phyloP scores from a whole-genome alignment of 306 rosid genomes.

The Amphicarpaea edgeworthii region DNA sequence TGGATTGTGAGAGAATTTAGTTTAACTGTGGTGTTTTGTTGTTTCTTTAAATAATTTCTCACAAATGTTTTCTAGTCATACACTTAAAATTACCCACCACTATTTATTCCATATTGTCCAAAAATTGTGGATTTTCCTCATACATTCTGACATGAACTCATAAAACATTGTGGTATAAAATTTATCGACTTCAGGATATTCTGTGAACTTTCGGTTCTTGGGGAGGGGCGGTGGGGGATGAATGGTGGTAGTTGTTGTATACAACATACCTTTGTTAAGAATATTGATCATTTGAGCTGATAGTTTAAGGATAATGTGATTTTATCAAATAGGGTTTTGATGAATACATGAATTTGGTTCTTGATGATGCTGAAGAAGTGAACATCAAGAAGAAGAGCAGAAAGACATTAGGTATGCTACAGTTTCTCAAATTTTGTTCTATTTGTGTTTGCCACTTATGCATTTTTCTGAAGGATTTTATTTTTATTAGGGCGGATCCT shows the following conservation, averaged over 20 bases:
- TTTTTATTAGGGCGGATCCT: slow-evolving; percentile 76
- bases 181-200: background rate
- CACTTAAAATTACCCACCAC: background rate
- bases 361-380: slow-evolving; percentile 66
- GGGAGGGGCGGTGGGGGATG: no score
- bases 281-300: background rate
- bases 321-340: slow-evolving; percentile 56
- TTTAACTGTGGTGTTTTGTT: background rate
- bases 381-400: slow-evolving; percentile 78
- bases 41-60: background rate
- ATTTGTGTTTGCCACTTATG: slow-evolving; percentile 13
- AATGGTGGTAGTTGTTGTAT: background rate
- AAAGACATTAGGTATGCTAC: slow-evolving; percentile 65
- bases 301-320: slow-evolving; percentile 1
- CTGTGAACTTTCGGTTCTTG: background rate
- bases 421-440: background rate
- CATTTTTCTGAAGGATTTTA: slow-evolving; percentile 38
- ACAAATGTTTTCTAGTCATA: background rate
- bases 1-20: background rate
- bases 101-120: background rate
- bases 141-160: background rate
- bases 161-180: background rate
- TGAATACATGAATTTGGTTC: slow-evolving; percentile 49
- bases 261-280: no score
- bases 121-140: background rate